phyloP scores from a whole-genome alignment of 331 rosid species.

The Stylosanthes scabra region DNA sequence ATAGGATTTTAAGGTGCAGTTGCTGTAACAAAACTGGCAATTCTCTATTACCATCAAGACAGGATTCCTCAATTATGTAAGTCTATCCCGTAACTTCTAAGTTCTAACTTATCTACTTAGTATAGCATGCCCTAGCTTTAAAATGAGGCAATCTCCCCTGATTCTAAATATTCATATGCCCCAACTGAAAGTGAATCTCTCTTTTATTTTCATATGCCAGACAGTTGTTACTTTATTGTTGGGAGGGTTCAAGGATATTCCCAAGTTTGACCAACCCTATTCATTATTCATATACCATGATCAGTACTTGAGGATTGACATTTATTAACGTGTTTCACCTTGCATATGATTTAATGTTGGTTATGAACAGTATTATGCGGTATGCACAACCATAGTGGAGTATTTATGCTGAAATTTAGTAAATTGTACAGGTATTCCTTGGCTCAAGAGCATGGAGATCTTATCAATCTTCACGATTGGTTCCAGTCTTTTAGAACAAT shows the following conservation, averaged over 20 bases:
- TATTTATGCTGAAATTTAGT: conserved; percentile 1
- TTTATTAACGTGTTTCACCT: not conserved
- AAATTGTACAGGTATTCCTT: conserved; percentile 64
- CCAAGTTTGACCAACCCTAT: conserved; percentile 22
- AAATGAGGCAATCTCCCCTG: not conserved
- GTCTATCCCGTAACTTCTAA: conserved; percentile 42
- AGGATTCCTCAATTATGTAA: conserved; percentile 91
- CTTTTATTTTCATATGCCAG: not conserved
- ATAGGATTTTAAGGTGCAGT: conserved; percentile 67
- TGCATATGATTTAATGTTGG: conserved; percentile 12
- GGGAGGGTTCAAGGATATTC: conserved; percentile 14
- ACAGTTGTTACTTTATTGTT: not conserved
- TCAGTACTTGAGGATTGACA: conserved; percentile 9
- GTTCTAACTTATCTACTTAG: too few relatives aligned
- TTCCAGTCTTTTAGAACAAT: conserved; percentile 79
- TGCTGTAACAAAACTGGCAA: conserved; percentile 72
- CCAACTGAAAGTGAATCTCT: too few relatives aligned
- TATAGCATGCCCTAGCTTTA: conserved; percentile 6
- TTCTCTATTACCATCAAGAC: conserved; percentile 67
- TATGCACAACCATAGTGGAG: not conserved
- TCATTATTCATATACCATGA: conserved; percentile 18
- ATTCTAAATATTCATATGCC: not conserved
- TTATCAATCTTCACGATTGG: conserved; percentile 97
- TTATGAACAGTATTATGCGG: not conserved
- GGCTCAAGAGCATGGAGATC: conserved; percentile 97